These are phyloP conservation scores for thale cress (Arabidopsis thaliana) DNA, from an alignment of 345 rosid genomes.

Conservation along the genomic window TAIR10.1 NC_003071.7:594501-595000, in stretches of 20 bases:
- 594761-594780: constrained; percentile 12
- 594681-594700: constrained; percentile 34
- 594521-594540: background rate
- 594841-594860: background rate
- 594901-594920: constrained; percentile 3
- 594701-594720: constrained; percentile 50
- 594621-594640: background rate
- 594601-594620: background rate
- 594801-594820: constrained; percentile 30
- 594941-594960: constrained; percentile 19
- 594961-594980: constrained; percentile 15
- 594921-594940: background rate
- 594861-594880: background rate
- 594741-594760: constrained; percentile 3
- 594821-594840: constrained; percentile 1
- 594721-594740: constrained; percentile 47
- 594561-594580: background rate
- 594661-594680: background rate
- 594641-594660: background rate
- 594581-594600: background rate
- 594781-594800: constrained; percentile 20
- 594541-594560: background rate
- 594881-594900: background rate
- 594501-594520: background rate
- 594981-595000: constrained; percentile 32